Evolutionary conservation across 2,329 filamentous ascomycete species (phyloP), one percentile per base, ranked within the genome.

Genomic region (Cladosporium phlei): DNA sequence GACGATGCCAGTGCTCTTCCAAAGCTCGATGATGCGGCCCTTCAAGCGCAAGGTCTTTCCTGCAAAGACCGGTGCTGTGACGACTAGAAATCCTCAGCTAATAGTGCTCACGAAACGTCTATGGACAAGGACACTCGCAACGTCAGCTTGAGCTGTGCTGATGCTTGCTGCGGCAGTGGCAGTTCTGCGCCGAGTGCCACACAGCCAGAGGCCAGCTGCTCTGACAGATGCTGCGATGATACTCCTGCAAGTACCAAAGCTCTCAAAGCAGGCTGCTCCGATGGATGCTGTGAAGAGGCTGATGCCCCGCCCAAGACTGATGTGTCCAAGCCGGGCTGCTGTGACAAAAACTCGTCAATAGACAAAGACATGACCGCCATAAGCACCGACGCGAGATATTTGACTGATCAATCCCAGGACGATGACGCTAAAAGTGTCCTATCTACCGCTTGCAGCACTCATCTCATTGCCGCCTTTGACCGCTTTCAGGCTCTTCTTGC

Each of bases 391-490:
- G 21, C 12, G 2, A 19, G 14, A 21, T 25, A 12, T 10, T 21
- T 21, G 5, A n/a, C 25, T 10, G 30, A 14, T 16, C 20, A 37
- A 2, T 14, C 30, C 14, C 5, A 1, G 20, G 7, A 12, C 14
- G 30, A 24, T 14, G 8, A 37, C 16, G 17, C 30, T 1, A 16
- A 34, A 4, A 22, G 20, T 12, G 17, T 27, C 22, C 10, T 17
- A 9, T 24, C 43, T 16, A 14, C 19, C n/a, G 33, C 33, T 37
- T 50, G 50, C 35, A 50, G 24, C 28, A 38, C n/a, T 10, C 50
- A 52, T 19, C 48, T 52, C 12, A 11, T 6, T 14, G 32, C 34
- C 4, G 48, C 48, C 7, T 48, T 52, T 25, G 42, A 45, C 4
- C 20, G 39, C 6, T 50, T 42, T 28, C 45, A 42, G 17, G 35